Percentiles rank a stretch among this genome's conserved stretches.
Conservation (phyloP, 2,329 filamentous ascomycete genomes). For the Kalmusia sp. region DNA sequence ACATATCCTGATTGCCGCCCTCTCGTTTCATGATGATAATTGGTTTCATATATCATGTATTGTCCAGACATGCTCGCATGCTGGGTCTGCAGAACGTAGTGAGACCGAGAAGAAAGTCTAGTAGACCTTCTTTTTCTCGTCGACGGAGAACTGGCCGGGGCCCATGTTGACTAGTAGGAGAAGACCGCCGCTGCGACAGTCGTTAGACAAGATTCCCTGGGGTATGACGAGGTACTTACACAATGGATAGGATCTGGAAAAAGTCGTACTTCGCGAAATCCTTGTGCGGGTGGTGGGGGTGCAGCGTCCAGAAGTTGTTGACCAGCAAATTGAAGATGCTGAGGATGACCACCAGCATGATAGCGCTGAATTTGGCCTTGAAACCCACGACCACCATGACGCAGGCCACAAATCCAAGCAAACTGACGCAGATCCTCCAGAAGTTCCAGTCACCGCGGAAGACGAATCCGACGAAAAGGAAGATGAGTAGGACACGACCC, state of each 20-base stretch:
- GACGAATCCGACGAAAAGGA: slow-evolving; percentile 96
- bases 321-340: slow-evolving; percentile 97
- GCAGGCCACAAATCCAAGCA: slow-evolving; percentile 87
- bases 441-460: slow-evolving; percentile 93
- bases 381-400: slow-evolving; percentile 99
- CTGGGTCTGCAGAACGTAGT: slow-evolving; percentile 26
- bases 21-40: slow-evolving; percentile 15
- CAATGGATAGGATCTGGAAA: slow-evolving; percentile 99
- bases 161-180: slow-evolving; percentile 98
- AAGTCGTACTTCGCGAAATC: slow-evolving; percentile 99
- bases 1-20: slow-evolving; percentile 13
- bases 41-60: slow-evolving; percentile 28
- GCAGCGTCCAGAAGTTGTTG: slow-evolving; percentile 99
- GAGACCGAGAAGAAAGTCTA: slow-evolving; percentile 52
- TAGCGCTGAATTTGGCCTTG: slow-evolving; percentile 99
- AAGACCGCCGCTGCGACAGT: slow-evolving; percentile 73
- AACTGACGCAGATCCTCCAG: slow-evolving; percentile 83
- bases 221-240: slow-evolving; percentile 61
- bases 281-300: slow-evolving; percentile 98
- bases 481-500: slow-evolving; percentile 92
- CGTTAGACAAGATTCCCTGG: slow-evolving; percentile 23
- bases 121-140: slow-evolving; percentile 99
- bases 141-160: slow-evolving; percentile 95
- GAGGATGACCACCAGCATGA: slow-evolving; percentile 91
- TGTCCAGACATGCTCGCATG: slow-evolving; percentile 24